Evolutionary conservation across 2,329 filamentous ascomycete species (phyloP).

Genomic region (Colletotrichum melonis): DNA sequence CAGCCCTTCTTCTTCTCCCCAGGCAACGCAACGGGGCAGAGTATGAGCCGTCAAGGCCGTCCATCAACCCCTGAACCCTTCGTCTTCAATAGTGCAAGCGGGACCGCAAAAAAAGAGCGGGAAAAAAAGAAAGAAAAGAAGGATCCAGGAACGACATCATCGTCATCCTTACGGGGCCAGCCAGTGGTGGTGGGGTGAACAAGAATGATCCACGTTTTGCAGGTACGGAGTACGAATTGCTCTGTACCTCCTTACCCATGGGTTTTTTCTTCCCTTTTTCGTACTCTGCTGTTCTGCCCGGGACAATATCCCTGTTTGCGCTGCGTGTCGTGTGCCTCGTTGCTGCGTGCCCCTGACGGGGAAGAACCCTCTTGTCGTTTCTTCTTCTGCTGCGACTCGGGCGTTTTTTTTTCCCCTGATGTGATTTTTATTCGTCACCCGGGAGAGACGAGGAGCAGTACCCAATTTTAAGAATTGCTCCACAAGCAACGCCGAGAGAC

Average conservation of each 20-base stretch:
- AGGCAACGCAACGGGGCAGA: neutral
- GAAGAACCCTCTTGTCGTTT: neutral
- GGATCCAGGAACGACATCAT: slow-evolving; percentile 27
- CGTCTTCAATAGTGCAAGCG: neutral
- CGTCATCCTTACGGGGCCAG: slow-evolving; percentile 26
- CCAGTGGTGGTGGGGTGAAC: neutral
- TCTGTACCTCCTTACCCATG: too few relatives aligned
- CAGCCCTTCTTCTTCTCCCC: neutral
- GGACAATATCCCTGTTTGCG: neutral
- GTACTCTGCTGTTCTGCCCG: too few relatives aligned
- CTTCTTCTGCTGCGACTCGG: neutral
- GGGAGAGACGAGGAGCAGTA: neutral
- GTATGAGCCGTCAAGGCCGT: neutral
- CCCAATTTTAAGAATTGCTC: neutral
- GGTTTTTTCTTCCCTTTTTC: neutral
- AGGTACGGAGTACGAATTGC: too few relatives aligned
- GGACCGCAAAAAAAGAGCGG: neutral
- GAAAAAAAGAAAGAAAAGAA: neutral
- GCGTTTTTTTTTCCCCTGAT: too few relatives aligned
- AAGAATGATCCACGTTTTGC: neutral
- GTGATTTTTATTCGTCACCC: too few relatives aligned
- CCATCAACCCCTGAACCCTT: neutral
- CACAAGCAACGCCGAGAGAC: neutral
- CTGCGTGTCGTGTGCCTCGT: neutral
- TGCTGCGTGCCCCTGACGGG: neutral